Base-by-base conservation (phyloP, 768 basidiomycete genomes). In the Mycena sanguinolenta region DNA sequence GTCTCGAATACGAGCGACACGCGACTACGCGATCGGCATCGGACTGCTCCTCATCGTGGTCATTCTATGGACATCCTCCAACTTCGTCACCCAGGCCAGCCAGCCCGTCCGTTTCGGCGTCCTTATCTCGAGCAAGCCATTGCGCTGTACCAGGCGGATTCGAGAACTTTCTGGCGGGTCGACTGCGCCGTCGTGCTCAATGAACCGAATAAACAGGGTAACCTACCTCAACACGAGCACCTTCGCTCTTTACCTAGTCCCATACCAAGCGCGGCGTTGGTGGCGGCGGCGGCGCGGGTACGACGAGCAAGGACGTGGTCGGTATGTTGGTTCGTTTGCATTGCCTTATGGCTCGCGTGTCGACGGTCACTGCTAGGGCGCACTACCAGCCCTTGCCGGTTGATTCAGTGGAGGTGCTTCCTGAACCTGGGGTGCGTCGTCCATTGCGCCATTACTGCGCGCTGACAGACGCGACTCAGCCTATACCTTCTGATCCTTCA, bases 201-300 rank as follows among this genome's bases (percentile, higher is more conserved):
- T 25, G n/a, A 50, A 59, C 46, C 39, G 14, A 34, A 34, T n/a
- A 34, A 27, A 49, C 66, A 94, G 94, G 66, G 88, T 95, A 59
- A 97, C 97, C 14, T 99, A 98, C 77, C 83, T 97, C 77, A 96
- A 92, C 81, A 98, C 97, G 1, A 91, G 93, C 70, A 86, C 95
- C n/a, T 99, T 99, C 77, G 82, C 89, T 4, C 75, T 95, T 17
- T 97, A 97, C 81, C 90, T 97, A 34, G 60, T 95, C 3, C 94
- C 94, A 0, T 88, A 83, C 59, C 65, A 82, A 42, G 75, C 89
- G 58, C 82, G 84, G 59, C 80, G 74, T 60, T 75, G 72, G 36
- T 76, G 60, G 55, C 72, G 67, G 57, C 44, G 61, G 32, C 68
- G 71, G 58, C 58, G 77, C 62, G 75, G 73, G 1, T 38, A 39